These are phyloP conservation scores for Hsuehochloa calcarea DNA, from an alignment of 176 grass and related monocot genomes.

Conservation along the genomic window DNA sequence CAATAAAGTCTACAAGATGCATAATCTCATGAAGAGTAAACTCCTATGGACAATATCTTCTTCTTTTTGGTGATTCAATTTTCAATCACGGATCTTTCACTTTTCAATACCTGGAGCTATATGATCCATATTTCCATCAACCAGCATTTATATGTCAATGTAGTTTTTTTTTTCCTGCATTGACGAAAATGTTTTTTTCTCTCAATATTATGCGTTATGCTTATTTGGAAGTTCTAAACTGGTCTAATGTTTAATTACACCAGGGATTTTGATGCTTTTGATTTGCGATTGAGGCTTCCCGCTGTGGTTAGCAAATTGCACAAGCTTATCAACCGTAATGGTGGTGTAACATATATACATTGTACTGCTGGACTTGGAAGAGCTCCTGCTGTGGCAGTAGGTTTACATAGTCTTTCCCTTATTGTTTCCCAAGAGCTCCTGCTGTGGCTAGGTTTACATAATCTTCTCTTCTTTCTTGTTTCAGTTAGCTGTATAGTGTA, in stretches of 20 bases:
- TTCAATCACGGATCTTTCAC: neutral
- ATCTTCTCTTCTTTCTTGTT: neutral
- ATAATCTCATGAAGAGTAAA: neutral
- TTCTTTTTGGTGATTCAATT: neutral
- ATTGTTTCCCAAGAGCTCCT: neutral
- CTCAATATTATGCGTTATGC: neutral
- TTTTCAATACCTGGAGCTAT: neutral
- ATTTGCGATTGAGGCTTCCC: constrained; percentile 97
- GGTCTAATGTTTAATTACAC: constrained; percentile 24
- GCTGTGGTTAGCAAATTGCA: constrained; percentile 86
- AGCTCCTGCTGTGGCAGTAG: constrained; percentile 88
- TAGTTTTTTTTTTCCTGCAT: constrained; percentile 10
- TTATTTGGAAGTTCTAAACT: constrained; percentile 20
- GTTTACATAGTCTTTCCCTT: constrained; percentile 23
- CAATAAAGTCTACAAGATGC: neutral
- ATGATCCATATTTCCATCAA: neutral
- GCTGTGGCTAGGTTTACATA: neutral
- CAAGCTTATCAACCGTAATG: constrained; percentile 67
- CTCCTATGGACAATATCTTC: neutral
- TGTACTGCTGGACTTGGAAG: constrained; percentile 98
- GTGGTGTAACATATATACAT: constrained; percentile 94
- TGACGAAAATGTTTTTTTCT: neutral
- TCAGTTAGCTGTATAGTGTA: neutral
- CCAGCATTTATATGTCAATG: neutral
- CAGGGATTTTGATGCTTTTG: constrained; percentile 99